Base-by-base conservation (phyloP, 768 basidiomycete genomes). In the Suillus spraguei region DNA sequence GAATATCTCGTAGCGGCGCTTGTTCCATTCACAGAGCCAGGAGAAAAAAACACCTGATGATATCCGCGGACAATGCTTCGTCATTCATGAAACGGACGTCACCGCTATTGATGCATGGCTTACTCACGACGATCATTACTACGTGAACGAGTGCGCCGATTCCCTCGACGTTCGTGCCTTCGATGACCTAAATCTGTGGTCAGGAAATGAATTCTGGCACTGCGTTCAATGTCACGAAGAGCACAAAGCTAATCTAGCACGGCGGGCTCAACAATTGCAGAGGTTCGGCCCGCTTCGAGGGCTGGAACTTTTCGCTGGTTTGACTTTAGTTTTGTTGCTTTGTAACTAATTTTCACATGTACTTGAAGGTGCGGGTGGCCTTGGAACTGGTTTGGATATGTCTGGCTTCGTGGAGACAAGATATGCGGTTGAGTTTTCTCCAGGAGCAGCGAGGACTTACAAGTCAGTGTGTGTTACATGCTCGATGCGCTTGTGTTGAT, bases 281-380 rank as follows among this genome's bases (percentile, higher is more conserved):
- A 72, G 73, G 13, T 76, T 83, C 47, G 79, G 77, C 9, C 82
- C 82, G 24, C 73, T 92, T 24, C 76, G 80, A 60, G 86, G 85
- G 2, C 64, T 92, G 62, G 91, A 92, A 69, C 75, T 92, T 6
- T 92, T 91, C 67, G 81, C 84, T 71, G 91, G 89, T 89, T 69
- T 60, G 76, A 66, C 36, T 60, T 64, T 32, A 28, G 20, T 50
- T 35, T 16, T 41, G 32, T 17, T 61, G 24, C 16, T 22, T 38
- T 41, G 53, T 22, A 22, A 32, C 38, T 53, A 17, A 32, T 49
- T 47, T 32, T 55, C 9, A 69, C 49, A 2, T 38, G 36, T 36
- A 9, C 56, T 60, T 52, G 17, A 63, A 91, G 90, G 90, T 71
- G 91, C 89, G 42, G 91, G 91, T 59, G 91, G 91, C 3, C 80